These are phyloP conservation scores for Maudiozyma saulgeensis DNA, from an alignment of 805 yeast genomes.

Conservation along the genomic window DNA sequence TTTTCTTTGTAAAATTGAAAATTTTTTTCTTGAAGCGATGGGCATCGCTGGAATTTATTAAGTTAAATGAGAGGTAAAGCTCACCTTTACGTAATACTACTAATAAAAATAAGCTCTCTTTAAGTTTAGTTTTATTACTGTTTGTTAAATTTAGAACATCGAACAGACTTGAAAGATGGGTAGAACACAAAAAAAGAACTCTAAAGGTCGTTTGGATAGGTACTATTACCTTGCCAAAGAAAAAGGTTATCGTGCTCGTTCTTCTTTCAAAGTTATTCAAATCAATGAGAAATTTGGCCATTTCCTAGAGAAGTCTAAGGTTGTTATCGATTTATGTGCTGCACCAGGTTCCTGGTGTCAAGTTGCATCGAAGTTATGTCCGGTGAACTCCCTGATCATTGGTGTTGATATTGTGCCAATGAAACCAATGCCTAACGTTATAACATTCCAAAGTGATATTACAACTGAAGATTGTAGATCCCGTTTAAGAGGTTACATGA, in stretches of 20 bases:
- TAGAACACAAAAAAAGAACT: constrained; percentile 85
- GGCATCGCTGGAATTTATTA: constrained; percentile 2
- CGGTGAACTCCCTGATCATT: constrained; percentile 83
- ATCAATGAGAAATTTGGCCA: constrained; percentile 95
- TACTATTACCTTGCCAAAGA: constrained; percentile 95
- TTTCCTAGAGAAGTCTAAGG: constrained; percentile 87
- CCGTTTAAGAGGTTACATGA: constrained; percentile 87
- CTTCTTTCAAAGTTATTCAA: constrained; percentile 90
- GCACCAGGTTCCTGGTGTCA: constrained; percentile 99
- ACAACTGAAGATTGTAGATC: constrained; percentile 98
- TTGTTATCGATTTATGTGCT: constrained; percentile 95
- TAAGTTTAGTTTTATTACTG: neutral
- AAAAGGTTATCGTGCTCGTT: constrained; percentile 97
- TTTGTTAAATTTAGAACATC: neutral
- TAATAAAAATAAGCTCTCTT: too few species aligned
- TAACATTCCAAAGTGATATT: constrained; percentile 91
- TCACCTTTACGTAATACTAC: too few species aligned
- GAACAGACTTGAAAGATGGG: constrained; percentile 44
- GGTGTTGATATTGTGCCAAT: constrained; percentile 99
- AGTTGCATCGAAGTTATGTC: constrained; percentile 90
- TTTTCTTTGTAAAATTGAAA: neutral
- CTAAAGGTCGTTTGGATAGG: constrained; percentile 98
- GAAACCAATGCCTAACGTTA: constrained; percentile 89
- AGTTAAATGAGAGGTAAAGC: too few species aligned
- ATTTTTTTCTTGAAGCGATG: constrained; percentile 7